Percentiles rank a stretch among this genome's conserved stretches.
Evolutionary conservation across 1,284 basidiomycete genomes (phyloP).

Genomic region (Chalciporus sp.): DNA sequence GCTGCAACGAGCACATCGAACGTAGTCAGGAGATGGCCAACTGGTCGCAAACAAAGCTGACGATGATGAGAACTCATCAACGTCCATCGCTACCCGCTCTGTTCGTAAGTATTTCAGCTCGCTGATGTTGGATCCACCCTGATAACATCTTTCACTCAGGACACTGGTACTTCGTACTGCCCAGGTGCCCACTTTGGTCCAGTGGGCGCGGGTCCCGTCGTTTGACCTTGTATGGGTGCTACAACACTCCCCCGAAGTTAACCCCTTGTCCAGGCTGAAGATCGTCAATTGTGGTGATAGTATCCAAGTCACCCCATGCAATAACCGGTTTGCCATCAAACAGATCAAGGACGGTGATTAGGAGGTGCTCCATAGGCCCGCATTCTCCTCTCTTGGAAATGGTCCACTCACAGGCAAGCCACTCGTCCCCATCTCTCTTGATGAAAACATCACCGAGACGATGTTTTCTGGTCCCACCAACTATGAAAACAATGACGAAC

Average conservation of each 20-base stretch:
- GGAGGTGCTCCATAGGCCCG: slow-evolving; percentile 57
- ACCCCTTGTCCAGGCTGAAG: slow-evolving; percentile 60
- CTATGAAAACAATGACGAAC: no score
- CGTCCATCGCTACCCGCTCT: no score
- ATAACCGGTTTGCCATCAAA: slow-evolving; percentile 68
- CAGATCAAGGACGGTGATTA: slow-evolving; percentile 75
- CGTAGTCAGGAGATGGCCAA: no score
- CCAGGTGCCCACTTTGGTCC: slow-evolving; percentile 82
- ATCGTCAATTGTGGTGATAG: slow-evolving; percentile 73
- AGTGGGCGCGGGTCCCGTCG: slow-evolving; percentile 70
- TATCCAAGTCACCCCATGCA: slow-evolving; percentile 62
- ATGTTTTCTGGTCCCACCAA: no score
- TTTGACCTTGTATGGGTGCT: slow-evolving; percentile 71
- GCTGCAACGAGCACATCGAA: no score
- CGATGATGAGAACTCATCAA: no score
- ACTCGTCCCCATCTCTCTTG: slow-evolving; percentile 55
- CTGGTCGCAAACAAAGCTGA: no score
- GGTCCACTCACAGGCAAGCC: slow-evolving; percentile 57
- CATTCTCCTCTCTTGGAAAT: slow-evolving; percentile 63
- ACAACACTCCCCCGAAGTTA: slow-evolving; percentile 73
- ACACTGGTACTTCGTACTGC: slow-evolving; percentile 74
- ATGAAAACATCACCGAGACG: slow-evolving; percentile 72
- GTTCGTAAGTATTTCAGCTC: slow-evolving; percentile 50
- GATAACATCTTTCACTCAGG: slow-evolving; percentile 39
- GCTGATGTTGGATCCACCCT: background rate